Base-by-base conservation (phyloP, 257 asterid species). In the Plantago major region DNA sequence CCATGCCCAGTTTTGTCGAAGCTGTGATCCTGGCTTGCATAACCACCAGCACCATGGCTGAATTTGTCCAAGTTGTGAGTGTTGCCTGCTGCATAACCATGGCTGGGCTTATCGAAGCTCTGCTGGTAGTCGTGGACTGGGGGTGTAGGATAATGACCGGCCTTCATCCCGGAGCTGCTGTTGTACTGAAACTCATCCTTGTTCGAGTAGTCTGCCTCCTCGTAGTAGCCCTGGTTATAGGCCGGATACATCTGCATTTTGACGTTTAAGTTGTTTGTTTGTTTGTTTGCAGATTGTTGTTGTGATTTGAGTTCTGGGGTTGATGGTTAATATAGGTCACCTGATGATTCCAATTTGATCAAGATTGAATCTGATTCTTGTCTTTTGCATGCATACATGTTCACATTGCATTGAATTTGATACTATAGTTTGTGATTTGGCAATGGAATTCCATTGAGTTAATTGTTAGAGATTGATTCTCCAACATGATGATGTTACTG, bases 271-370 rank as follows among this genome's bases (percentile, higher is more conserved):
- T 15, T 38, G 43, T 33, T 11, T 28, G 44, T 28, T 45, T 57
- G 62, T 57, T 57, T 14, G 10, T 16, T 57, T 42, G 49, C 12
- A 40, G 37, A 38, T 57, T 19, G 40, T 18, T 52, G 40, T 4
- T 10, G 16, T 52, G 15, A 40, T 40, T 10, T 17, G 50, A 58
- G 50, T 42, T 58, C 16, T 17, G 2, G 18, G 7, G 30, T 58
- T 40, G 48, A 9, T 58, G 63, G 19, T 7, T 44, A 11, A 19
- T 38, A 58, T 57, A 57, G 38, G 15, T 58, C 63, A 58, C 6
- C 40, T 42, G 11, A 58, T 17, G 63, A 58, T 58, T 58, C 63
- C 63, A 58, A 15, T 58, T 11, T 58, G 63, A 58, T 58, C 47
- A 42, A 33, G 38, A 16, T 38, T 40, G 63, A 42, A 58, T 58